phyloP scores from a whole-genome alignment of 169 alveolate genomes.

The Cryptosporidium viatorum region DNA sequence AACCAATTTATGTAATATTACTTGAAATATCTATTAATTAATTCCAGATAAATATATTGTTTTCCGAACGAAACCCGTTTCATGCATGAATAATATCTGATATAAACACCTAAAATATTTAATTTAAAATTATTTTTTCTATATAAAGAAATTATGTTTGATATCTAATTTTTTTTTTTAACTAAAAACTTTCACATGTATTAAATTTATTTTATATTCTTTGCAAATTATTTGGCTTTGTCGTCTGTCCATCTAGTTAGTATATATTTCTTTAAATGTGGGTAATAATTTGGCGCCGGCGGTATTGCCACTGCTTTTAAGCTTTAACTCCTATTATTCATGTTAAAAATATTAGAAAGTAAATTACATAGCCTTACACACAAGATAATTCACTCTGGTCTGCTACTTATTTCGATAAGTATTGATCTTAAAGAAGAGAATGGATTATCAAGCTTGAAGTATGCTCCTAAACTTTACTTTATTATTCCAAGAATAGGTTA shows the following conservation, averaged over 20 bases:
- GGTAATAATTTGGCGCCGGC: constrained; percentile 59
- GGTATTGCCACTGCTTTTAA: not conserved
- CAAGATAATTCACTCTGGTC: constrained; percentile 43
- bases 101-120: not conserved
- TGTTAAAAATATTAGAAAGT: not conserved
- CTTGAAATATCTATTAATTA: constrained; percentile 18
- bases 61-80: not conserved
- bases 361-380: constrained; percentile 5
- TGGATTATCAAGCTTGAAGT: not conserved
- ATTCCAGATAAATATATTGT: not conserved
- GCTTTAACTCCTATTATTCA: not conserved
- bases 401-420: constrained; percentile 34
- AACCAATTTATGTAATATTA: not conserved
- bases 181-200: not conserved
- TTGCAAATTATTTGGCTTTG: constrained; percentile 30
- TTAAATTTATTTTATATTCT: not conserved
- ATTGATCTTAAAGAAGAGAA: constrained; percentile 6
- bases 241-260: constrained; percentile 75
- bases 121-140: not conserved
- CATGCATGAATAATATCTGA: constrained; percentile 5
- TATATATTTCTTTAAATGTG: constrained; percentile 52
- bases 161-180: not conserved
- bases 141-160: not conserved
- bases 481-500: constrained; percentile 55
- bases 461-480: constrained; percentile 23